These are phyloP conservation scores for Guyanaporus albipodus DNA, from an alignment of 768 basidiomycete species.

Conservation along the genomic window DNA sequence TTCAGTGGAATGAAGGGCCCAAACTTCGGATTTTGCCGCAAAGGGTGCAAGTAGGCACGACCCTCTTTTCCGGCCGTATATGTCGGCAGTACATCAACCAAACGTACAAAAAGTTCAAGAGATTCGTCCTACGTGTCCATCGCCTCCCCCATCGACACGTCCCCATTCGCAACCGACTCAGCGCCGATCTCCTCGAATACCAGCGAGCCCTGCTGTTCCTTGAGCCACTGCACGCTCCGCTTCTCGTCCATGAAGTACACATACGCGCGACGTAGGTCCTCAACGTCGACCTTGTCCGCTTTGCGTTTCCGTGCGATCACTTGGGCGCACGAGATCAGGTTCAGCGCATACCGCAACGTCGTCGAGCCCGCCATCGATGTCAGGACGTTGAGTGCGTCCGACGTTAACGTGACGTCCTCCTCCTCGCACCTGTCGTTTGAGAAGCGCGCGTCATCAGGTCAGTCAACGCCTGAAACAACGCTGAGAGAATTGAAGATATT, in stretches of 20 bases:
- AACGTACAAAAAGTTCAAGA: no score
- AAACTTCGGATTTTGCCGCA: no score
- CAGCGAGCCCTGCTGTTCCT: conserved; percentile 72
- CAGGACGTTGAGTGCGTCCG: conserved; percentile 72
- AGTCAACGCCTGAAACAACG: background rate
- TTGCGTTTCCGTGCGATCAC: conserved; percentile 84
- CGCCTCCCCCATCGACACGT: conserved; percentile 27
- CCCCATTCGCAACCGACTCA: conserved; percentile 21
- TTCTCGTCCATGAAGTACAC: conserved; percentile 92
- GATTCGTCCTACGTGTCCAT: conserved; percentile 31
- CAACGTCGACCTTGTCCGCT: conserved; percentile 72
- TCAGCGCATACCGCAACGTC: conserved; percentile 89
- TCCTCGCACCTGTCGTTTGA: conserved; percentile 68
- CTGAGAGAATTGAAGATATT: background rate
- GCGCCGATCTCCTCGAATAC: conserved; percentile 64
- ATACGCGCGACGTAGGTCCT: conserved; percentile 82
- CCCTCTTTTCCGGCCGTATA: no score
- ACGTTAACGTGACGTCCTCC: conserved; percentile 84
- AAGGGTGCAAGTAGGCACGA: no score
- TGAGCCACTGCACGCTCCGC: conserved; percentile 86
- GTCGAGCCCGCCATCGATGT: conserved; percentile 87
- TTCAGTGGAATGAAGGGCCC: no score
- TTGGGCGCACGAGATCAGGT: conserved; percentile 90
- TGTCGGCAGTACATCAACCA: no score
- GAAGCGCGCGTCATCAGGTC: background rate